Evolutionary conservation across 805 yeast species (phyloP).

Genomic region (Lachancea kluyveri): DNA sequence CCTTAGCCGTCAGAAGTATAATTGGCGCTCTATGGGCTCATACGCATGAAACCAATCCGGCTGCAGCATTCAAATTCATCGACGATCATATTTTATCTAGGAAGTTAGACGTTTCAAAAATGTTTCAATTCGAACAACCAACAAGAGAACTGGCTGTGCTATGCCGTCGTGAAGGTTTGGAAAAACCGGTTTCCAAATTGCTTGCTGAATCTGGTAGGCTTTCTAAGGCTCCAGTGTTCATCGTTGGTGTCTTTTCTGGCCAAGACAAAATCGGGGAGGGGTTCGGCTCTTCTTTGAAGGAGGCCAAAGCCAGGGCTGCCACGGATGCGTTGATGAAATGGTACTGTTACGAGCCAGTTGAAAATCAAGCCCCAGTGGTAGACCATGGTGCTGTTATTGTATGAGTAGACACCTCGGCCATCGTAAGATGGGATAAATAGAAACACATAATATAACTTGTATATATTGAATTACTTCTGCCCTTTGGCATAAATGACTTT

Average conservation of each 20-base stretch:
- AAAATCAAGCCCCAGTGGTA: constrained; percentile 48
- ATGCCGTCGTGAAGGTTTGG: constrained; percentile 68
- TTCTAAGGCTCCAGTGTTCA: constrained; percentile 75
- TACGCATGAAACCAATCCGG: constrained; percentile 40
- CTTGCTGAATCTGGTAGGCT: constrained; percentile 91
- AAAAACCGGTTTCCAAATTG: constrained; percentile 71
- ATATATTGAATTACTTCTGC: too few species aligned
- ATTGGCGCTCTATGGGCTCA: constrained; percentile 79
- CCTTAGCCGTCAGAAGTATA: constrained; percentile 73
- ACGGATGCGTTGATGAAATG: constrained; percentile 86
- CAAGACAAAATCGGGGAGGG: constrained; percentile 85
- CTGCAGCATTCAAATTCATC: constrained; percentile 61
- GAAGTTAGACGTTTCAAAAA: constrained; percentile 61
- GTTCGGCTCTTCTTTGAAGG: constrained; percentile 81
- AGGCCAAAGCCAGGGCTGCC: constrained; percentile 89
- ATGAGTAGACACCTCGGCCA: too few species aligned
- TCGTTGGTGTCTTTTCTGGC: constrained; percentile 89
- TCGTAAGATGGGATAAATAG: too few species aligned
- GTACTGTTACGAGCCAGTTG: constrained; percentile 83
- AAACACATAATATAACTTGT: too few species aligned
- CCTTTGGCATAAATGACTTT: too few species aligned
- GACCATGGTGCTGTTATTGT: constrained; percentile 42
- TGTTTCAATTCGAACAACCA: constrained; percentile 81
- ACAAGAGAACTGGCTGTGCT: constrained; percentile 75
- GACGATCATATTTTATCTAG: constrained; percentile 74